Conservation (phyloP, 108 stramenopile genomes). For the Skeletonema costatum region DNA sequence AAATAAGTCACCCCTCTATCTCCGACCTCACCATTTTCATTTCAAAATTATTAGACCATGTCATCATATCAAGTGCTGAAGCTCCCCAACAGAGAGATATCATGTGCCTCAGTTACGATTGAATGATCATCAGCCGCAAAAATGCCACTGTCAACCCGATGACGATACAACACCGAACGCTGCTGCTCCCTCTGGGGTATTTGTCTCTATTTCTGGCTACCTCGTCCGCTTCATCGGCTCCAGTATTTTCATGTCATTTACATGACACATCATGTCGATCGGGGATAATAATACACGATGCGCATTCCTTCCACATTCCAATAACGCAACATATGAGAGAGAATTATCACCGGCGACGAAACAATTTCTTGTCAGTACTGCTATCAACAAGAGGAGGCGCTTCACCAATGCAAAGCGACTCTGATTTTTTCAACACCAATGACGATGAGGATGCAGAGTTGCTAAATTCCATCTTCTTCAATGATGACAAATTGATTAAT, state of each 20-base stretch:
- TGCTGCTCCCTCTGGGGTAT: not conserved
- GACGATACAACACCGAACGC: not conserved
- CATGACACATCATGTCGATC: not conserved
- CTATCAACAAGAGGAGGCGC: not conserved
- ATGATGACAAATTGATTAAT: not conserved
- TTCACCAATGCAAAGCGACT: not conserved
- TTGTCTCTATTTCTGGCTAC: not conserved
- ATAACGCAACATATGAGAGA: not conserved
- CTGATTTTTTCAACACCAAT: constrained; percentile 1
- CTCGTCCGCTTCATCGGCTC: not conserved
- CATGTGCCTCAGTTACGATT: not conserved
- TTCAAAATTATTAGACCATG: no score
- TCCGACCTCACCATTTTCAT: no score
- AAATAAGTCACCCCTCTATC: no score
- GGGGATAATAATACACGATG: not conserved
- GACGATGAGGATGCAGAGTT: constrained; percentile 15
- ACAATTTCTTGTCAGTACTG: not conserved
- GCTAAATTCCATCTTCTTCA: constrained; percentile 13
- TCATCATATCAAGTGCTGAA: no score
- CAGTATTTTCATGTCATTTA: not conserved
- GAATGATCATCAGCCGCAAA: not conserved
- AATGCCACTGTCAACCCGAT: not conserved
- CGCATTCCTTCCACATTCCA: not conserved
- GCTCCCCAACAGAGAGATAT: no score
- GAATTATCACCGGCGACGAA: not conserved